Percentiles rank a stretch among this genome's conserved stretches.
phyloP scores from a whole-genome alignment of 2,329 filamentous ascomycete species.

The Colletotrichum sp. region DNA sequence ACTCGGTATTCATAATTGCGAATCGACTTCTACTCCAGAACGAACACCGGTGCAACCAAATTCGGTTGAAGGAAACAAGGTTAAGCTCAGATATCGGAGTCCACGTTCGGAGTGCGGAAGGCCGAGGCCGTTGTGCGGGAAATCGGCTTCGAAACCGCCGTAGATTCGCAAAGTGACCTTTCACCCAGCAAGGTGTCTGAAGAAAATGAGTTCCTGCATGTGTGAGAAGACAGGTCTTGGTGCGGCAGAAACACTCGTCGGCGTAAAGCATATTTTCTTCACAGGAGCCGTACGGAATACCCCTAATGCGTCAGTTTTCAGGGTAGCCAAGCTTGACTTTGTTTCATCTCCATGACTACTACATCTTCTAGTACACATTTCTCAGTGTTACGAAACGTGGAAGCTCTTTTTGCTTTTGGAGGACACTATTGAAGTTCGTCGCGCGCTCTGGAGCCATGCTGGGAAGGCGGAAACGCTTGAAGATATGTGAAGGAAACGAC shows the following conservation, averaged over 20 bases:
- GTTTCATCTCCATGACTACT: neutral
- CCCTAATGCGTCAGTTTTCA: no score
- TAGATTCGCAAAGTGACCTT: neutral
- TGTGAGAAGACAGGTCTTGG: accelerated
- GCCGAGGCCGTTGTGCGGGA: neutral
- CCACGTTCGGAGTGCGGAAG: neutral
- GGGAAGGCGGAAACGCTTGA: accelerated
- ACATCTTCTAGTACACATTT: accelerated
- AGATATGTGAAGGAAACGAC: accelerated
- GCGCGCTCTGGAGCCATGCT: neutral
- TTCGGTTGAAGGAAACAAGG: neutral
- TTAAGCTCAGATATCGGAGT: neutral
- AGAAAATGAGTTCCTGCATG: accelerated
- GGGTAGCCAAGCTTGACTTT: neutral
- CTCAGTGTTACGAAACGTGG: neutral
- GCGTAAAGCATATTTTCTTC: neutral
- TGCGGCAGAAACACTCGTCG: accelerated
- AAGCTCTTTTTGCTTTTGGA: accelerated
- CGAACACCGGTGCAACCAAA: neutral
- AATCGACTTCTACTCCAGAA: neutral
- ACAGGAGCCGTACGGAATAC: no score
- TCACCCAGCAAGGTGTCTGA: neutral
- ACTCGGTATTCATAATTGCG: neutral
- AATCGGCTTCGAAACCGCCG: neutral
- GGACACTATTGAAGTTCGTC: neutral